phyloP scores from a whole-genome alignment of 2,329 filamentous ascomycete species.

The Colletotrichum limetticola region DNA sequence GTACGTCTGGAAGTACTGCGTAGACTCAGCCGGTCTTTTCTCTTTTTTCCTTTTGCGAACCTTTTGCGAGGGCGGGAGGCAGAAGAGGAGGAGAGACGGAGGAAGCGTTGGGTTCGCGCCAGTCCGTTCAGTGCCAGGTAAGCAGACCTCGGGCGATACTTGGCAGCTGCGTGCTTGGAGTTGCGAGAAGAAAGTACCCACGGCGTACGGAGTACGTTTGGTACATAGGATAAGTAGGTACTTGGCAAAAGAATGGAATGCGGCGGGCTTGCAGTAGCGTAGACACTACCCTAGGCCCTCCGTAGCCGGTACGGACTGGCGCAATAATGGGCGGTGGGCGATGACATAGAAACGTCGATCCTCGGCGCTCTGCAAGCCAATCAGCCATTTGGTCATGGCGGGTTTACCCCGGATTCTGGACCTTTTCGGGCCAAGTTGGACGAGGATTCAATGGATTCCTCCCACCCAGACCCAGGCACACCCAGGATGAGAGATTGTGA shows the following conservation, averaged over 20 bases:
- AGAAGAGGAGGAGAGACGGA: not conserved
- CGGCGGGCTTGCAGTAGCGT: not conserved
- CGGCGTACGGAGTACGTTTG: not conserved
- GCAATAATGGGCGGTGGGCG: slow-evolving; percentile 27
- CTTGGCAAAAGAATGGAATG: not conserved
- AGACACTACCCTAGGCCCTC: not conserved
- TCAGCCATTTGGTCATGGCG: not conserved
- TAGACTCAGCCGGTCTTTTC: not conserved
- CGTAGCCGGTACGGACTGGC: not conserved
- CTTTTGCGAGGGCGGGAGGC: not conserved
- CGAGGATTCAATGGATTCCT: slow-evolving; percentile 1
- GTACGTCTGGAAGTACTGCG: no score
- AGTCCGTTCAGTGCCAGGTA: not conserved
- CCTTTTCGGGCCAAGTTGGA: slow-evolving; percentile 23
- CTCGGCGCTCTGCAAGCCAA: slow-evolving; percentile 13
- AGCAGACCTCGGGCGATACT: not conserved
- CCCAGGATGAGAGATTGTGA: not conserved
- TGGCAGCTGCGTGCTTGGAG: not conserved
- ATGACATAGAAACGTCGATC: slow-evolving; percentile 33
- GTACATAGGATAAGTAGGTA: not conserved
- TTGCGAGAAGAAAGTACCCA: not conserved
- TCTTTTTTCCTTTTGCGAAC: not conserved
- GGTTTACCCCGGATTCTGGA: slow-evolving; percentile 33
- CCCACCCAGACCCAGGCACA: slow-evolving; percentile 16
- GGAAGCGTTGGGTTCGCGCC: not conserved